Evolutionary conservation across 164 flowering plant genomes (phyloP).

Genomic region (Echeveria elegans): DNA sequence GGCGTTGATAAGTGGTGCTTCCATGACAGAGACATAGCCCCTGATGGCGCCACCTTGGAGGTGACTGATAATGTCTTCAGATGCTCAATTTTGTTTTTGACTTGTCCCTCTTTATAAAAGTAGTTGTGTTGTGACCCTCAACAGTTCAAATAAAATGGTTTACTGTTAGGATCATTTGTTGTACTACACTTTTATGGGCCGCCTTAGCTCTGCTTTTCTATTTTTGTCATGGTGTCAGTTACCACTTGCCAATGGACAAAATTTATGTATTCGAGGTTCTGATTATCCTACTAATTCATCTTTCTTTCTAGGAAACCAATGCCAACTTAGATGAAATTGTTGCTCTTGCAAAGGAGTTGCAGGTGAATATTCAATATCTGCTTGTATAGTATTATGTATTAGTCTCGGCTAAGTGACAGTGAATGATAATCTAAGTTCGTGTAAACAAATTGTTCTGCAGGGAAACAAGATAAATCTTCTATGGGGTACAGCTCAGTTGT

Average conservation of each 20-base stretch:
- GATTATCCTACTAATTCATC: too few species aligned
- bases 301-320: constrained; percentile 64
- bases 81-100: neutral
- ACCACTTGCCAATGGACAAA: neutral
- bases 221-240: neutral
- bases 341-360: constrained; percentile 90
- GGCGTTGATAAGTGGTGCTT: constrained; percentile 97
- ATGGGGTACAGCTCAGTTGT: constrained; percentile 98
- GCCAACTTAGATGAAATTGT: constrained; percentile 88
- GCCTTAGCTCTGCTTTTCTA: neutral
- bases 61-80: constrained; percentile 33
- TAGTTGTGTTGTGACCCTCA: too few species aligned
- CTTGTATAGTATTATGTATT: neutral
- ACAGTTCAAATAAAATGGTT: too few species aligned
- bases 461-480: constrained; percentile 63
- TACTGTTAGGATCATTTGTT: too few species aligned
- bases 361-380: constrained; percentile 34
- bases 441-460: constrained; percentile 22
- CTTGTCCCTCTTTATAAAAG: neutral
- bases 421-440: neutral
- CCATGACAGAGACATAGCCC: constrained; percentile 97
- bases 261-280: too few species aligned
- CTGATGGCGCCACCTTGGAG: constrained; percentile 76
- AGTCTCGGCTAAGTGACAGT: neutral
- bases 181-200: too few species aligned